phyloP scores from a whole-genome alignment of 345 rosid species.

The Rhizophora apiculata region DNA sequence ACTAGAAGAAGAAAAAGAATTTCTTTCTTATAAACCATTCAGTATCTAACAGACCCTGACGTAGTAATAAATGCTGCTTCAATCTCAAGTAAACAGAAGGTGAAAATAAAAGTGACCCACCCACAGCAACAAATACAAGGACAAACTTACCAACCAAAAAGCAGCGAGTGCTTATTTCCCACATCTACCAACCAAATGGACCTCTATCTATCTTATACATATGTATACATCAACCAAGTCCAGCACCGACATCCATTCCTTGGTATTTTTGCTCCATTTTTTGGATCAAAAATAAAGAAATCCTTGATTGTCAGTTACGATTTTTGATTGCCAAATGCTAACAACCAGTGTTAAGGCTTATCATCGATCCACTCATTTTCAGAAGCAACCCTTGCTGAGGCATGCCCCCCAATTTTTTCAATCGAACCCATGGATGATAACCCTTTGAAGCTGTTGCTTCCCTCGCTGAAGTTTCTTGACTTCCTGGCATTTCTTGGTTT shows the following conservation, averaged over 20 bases:
- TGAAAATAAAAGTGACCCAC: slow-evolving; percentile 32
- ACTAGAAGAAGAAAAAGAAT: slow-evolving; percentile 17
- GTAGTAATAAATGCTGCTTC: slow-evolving; percentile 33
- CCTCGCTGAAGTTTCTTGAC: slow-evolving; percentile 70
- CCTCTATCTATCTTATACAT: slow-evolving; percentile 18
- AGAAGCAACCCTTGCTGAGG: slow-evolving; percentile 63
- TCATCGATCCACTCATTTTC: slow-evolving; percentile 55
- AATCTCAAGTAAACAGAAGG: slow-evolving; percentile 36
- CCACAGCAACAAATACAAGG: slow-evolving; percentile 16
- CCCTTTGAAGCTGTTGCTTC: slow-evolving; percentile 92
- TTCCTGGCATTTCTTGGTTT: slow-evolving; percentile 58
- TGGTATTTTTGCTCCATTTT: slow-evolving; percentile 6
- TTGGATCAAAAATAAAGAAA: slow-evolving; percentile 15
- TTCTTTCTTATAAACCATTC: slow-evolving; percentile 12
- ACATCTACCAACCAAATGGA: slow-evolving; percentile 35
- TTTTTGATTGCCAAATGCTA: slow-evolving; percentile 29
- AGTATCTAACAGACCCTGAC: slow-evolving; percentile 24
- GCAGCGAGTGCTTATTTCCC: slow-evolving; percentile 38
- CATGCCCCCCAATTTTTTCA: slow-evolving; percentile 59
- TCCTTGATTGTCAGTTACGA: slow-evolving; percentile 25
- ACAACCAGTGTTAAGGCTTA: slow-evolving; percentile 36
- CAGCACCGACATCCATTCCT: slow-evolving; percentile 22
- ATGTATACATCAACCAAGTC: slow-evolving; percentile 32
- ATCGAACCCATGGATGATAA: slow-evolving; percentile 58
- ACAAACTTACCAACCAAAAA: slow-evolving; percentile 41